phyloP scores from a whole-genome alignment of 129 eudicot genomes.

The Lonicera japonica region DNA sequence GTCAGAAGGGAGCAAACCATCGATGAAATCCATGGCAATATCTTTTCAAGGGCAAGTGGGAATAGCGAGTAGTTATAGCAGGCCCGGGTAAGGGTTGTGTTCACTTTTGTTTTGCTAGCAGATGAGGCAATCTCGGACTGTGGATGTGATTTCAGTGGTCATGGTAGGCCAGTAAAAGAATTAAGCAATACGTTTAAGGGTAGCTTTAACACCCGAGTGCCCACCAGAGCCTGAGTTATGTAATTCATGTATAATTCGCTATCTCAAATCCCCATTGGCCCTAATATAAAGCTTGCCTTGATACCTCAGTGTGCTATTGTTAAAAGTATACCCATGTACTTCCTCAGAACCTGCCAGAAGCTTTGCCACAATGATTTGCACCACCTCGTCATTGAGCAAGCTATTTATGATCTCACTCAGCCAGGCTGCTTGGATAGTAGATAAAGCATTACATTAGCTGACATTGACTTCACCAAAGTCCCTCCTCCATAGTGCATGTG shows the following conservation, averaged over 20 bases:
- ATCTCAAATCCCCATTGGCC: not conserved
- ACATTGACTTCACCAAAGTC: no score
- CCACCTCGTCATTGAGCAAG: not conserved
- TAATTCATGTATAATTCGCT: not conserved
- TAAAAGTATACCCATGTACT: no score
- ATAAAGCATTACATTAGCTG: not conserved
- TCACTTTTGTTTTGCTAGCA: conserved; percentile 12
- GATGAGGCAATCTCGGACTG: not conserved
- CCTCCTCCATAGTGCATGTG: conserved; percentile 14
- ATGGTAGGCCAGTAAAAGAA: conserved; percentile 6
- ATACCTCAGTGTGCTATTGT: not conserved
- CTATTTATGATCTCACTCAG: not conserved
- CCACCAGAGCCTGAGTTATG: conserved; percentile 6
- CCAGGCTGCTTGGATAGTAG: not conserved
- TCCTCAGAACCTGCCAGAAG: not conserved
- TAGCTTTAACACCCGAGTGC: not conserved
- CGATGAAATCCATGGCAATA: not conserved
- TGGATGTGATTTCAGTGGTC: not conserved
- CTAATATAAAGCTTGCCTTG: not conserved
- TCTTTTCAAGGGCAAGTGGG: not conserved
- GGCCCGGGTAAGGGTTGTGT: not conserved
- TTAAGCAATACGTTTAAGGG: not conserved
- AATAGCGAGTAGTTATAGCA: conserved; percentile 1
- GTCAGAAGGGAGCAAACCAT: not conserved
- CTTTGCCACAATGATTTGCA: not conserved